Conservation (phyloP, 768 basidiomycete genomes). For the Filobasidium wieringae region DNA sequence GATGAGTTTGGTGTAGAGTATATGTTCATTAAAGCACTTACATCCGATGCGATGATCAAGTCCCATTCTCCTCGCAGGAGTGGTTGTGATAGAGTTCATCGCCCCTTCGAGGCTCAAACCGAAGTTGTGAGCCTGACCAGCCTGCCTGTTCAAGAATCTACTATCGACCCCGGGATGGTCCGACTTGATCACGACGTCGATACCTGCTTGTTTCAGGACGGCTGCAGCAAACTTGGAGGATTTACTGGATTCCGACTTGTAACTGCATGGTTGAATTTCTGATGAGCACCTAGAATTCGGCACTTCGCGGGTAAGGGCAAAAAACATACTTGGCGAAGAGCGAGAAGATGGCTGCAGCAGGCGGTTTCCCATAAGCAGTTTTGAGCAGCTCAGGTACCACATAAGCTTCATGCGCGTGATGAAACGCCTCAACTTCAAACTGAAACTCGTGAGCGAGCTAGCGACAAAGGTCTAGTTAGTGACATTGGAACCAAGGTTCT, state of each 20-base stretch:
- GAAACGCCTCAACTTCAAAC: constrained; percentile 54
- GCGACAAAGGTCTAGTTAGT: constrained; percentile 40
- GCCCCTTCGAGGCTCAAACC: constrained; percentile 59
- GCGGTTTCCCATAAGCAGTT: constrained; percentile 58
- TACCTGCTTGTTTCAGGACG: constrained; percentile 55
- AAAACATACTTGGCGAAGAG: constrained; percentile 56
- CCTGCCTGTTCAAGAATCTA: constrained; percentile 62
- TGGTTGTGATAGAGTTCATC: constrained; percentile 57
- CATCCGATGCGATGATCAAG: constrained; percentile 65
- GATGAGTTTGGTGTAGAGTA: too few species aligned
- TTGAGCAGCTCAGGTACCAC: constrained; percentile 66
- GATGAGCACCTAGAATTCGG: too few species aligned
- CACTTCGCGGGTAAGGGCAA: too few species aligned
- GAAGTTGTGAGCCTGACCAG: constrained; percentile 54
- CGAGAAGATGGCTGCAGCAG: constrained; percentile 63
- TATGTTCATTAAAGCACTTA: too few species aligned
- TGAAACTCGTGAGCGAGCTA: constrained; percentile 72
- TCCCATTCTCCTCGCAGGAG: constrained; percentile 59
- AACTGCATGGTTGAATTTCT: too few species aligned
- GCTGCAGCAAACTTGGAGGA: constrained; percentile 68
- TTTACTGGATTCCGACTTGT: constrained; percentile 69
- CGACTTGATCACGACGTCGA: constrained; percentile 62
- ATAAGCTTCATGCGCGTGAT: constrained; percentile 69
- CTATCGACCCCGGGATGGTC: constrained; percentile 39
- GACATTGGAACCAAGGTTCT: too few species aligned